phyloP scores from a whole-genome alignment of 768 basidiomycete species.

The Daedaleopsis sinensis region DNA sequence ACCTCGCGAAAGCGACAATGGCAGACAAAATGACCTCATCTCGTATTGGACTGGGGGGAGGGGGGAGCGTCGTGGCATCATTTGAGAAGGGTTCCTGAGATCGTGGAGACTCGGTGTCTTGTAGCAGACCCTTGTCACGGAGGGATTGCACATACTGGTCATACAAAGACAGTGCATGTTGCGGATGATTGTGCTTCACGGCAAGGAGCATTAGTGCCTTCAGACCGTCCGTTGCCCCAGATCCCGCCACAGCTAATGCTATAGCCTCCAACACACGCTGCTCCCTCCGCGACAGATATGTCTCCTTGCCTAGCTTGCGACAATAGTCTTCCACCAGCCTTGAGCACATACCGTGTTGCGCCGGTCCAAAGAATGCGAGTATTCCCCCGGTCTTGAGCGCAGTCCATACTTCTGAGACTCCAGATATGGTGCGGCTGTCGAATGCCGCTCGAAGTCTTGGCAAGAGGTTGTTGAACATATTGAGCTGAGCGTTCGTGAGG shows the following conservation, averaged over 20 bases:
- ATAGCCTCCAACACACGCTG: constrained; percentile 44
- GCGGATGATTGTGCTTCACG: constrained; percentile 24
- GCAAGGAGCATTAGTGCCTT: constrained; percentile 16
- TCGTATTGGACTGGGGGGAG: constrained; percentile 12
- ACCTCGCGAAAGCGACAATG: constrained; percentile 63
- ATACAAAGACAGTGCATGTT: constrained; percentile 15
- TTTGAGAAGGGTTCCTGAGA: background rate
- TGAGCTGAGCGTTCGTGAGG: constrained; percentile 27
- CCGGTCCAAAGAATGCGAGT: constrained; percentile 46
- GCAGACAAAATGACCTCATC: constrained; percentile 50
- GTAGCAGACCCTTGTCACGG: constrained; percentile 22
- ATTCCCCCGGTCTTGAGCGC: constrained; percentile 46
- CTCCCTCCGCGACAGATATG: constrained; percentile 28
- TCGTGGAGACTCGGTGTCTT: background rate
- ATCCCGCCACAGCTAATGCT: constrained; percentile 50
- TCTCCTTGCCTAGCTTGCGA: background rate
- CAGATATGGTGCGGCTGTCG: constrained; percentile 35
- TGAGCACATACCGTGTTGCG: constrained; percentile 45
- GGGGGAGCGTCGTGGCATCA: background rate
- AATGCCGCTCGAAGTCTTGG: constrained; percentile 43
- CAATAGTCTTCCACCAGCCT: constrained; percentile 33
- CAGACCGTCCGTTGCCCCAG: constrained; percentile 45
- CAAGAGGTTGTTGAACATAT: constrained; percentile 40
- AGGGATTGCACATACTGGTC: constrained; percentile 22
- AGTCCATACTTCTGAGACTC: constrained; percentile 42